These are phyloP conservation scores for Trichoderma erinaceum DNA, from an alignment of 495 filamentous ascomycete species.

Conservation along the genomic window DNA sequence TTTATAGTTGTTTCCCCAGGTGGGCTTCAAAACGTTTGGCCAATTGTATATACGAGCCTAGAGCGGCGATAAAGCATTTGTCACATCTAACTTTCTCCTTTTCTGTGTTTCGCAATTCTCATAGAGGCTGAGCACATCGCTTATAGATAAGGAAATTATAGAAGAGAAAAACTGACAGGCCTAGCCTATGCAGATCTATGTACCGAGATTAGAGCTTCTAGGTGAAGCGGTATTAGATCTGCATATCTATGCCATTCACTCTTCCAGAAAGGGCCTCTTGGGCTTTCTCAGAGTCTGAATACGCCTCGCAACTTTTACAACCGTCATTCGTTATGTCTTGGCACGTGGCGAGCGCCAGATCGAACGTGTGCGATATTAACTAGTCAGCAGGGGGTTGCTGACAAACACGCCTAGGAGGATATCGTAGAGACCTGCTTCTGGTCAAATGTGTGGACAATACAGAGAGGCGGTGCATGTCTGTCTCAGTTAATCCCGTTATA, in stretches of 20 bases:
- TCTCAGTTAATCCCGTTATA: neutral
- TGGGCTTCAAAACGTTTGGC: no score
- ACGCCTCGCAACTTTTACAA: no score
- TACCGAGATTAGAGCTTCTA: neutral
- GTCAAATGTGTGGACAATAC: neutral
- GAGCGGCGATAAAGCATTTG: neutral
- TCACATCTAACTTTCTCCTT: neutral
- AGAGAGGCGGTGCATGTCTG: neutral
- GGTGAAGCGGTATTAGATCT: neutral
- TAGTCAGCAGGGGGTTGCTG: neutral
- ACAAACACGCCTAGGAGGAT: neutral
- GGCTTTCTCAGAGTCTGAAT: no score
- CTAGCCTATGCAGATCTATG: neutral
- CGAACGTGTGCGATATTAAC: no score
- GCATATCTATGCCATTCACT: neutral
- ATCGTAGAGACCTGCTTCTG: neutral
- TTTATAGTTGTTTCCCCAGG: no score
- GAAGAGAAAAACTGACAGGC: neutral
- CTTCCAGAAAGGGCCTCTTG: neutral
- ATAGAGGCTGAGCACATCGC: neutral
- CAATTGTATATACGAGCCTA: no score
- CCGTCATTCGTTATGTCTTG: no score
- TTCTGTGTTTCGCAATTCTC: neutral
- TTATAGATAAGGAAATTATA: neutral
- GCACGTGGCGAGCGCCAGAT: no score